Evolutionary conservation across 2,329 filamentous ascomycete genomes (phyloP).

Genomic region (Epichloe baconii): DNA sequence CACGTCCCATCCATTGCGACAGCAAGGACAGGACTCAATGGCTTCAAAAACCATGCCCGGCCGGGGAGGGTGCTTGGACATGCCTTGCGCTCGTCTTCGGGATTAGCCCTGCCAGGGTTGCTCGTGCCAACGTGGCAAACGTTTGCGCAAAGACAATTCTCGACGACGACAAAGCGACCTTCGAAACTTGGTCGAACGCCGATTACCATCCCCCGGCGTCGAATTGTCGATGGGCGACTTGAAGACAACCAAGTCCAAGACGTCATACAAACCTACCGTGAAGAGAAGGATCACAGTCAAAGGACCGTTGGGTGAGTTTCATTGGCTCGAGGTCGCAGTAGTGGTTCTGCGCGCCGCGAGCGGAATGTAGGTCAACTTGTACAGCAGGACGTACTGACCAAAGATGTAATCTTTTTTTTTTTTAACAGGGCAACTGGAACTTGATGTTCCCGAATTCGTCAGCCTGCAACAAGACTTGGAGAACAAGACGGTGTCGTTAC

Average conservation of each 20-base stretch:
- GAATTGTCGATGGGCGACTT: constrained; percentile 59
- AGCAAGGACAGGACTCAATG: constrained; percentile 15
- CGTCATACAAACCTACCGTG: constrained; percentile 46
- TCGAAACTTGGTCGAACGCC: constrained; percentile 82
- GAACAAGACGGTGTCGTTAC: constrained; percentile 51
- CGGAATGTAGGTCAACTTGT: no score
- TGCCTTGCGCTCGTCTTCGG: constrained; percentile 34
- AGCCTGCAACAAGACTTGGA: constrained; percentile 54
- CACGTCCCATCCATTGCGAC: constrained; percentile 2
- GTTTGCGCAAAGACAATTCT: constrained; percentile 42
- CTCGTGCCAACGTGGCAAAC: constrained; percentile 57
- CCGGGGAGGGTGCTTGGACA: constrained; percentile 46
- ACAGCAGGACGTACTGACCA: no score
- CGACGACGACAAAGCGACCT: constrained; percentile 48
- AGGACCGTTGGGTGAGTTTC: constrained; percentile 59
- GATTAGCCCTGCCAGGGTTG: constrained; percentile 53
- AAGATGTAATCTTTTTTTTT: background rate
- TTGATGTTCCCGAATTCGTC: constrained; percentile 70
- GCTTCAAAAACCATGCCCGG: constrained; percentile 50
- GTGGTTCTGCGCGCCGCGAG: background rate
- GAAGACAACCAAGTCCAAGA: constrained; percentile 36
- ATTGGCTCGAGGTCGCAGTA: background rate
- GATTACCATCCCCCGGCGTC: constrained; percentile 74
- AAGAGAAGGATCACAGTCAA: constrained; percentile 60
- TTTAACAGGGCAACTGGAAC: constrained; percentile 52